phyloP scores from a whole-genome alignment of 2,329 filamentous ascomycete species.

The Cladosporium colombiae region DNA sequence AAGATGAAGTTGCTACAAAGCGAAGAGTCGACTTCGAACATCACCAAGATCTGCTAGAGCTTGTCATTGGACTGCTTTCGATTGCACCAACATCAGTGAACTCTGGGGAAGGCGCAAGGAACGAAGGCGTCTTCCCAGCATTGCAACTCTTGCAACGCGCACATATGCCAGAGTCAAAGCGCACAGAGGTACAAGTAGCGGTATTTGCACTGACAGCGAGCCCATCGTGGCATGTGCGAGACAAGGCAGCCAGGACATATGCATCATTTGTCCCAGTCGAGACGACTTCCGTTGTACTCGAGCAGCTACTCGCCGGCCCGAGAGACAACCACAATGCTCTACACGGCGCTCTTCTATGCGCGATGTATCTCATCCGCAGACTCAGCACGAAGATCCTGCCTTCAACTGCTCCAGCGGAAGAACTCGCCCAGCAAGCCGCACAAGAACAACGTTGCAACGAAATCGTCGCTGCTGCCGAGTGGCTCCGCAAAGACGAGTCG shows the following conservation, averaged over 20 bases:
- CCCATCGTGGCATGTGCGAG: conserved; percentile 76
- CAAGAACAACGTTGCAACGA: conserved; percentile 7
- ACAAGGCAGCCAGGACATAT: conserved; percentile 75
- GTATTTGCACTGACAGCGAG: conserved; percentile 67
- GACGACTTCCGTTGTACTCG: conserved; percentile 19
- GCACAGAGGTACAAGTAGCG: conserved; percentile 57
- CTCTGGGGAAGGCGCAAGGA: conserved; percentile 24
- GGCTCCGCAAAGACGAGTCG: conserved; percentile 14
- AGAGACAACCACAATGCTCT: conserved; percentile 31
- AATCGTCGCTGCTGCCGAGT: conserved; percentile 1
- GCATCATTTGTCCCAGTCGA: conserved; percentile 36
- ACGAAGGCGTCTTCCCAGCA: conserved; percentile 76
- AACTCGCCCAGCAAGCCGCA: not conserved
- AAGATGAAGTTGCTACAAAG: conserved; percentile 52
- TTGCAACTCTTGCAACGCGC: conserved; percentile 78
- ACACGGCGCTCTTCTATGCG: conserved; percentile 38
- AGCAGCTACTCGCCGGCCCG: conserved; percentile 18
- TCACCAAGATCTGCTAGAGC: conserved; percentile 64
- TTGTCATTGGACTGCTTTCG: conserved; percentile 63
- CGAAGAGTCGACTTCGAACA: conserved; percentile 69
- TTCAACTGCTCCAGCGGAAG: not conserved
- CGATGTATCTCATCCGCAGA: conserved; percentile 29
- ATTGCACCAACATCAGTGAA: conserved; percentile 22
- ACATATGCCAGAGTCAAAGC: conserved; percentile 61
- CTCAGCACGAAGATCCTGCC: conserved; percentile 12